phyloP scores from a whole-genome alignment of 2,329 filamentous ascomycete species.

The Fusarium torulosum region DNA sequence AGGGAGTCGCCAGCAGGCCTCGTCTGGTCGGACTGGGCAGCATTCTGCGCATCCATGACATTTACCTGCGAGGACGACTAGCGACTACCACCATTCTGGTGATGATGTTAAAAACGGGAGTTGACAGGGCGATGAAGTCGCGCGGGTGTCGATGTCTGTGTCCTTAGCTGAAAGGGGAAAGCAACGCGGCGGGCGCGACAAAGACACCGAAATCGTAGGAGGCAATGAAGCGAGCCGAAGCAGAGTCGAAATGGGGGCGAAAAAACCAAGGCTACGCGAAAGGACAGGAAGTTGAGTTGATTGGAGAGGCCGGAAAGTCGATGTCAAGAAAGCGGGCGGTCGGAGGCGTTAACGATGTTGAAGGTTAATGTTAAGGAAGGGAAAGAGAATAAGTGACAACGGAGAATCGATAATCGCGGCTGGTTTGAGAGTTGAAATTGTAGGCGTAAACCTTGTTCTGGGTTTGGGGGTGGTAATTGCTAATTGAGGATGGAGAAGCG shows the following conservation, averaged over 20 bases:
- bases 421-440: slow-evolving; percentile 20
- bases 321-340: slow-evolving; percentile 18
- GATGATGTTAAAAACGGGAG: slow-evolving; percentile 43
- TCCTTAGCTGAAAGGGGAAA: slow-evolving; percentile 24
- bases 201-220: slow-evolving; percentile 23
- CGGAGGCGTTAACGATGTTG: slow-evolving; percentile 34
- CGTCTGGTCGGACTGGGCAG: slow-evolving; percentile 71
- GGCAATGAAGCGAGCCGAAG: neutral
- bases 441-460: slow-evolving; percentile 45
- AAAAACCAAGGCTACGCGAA: slow-evolving; percentile 26
- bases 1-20: slow-evolving; percentile 68
- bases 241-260: slow-evolving; percentile 24
- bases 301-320: slow-evolving; percentile 24
- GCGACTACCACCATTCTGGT: slow-evolving; percentile 71
- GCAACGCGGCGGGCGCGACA: slow-evolving; percentile 32
- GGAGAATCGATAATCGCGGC: slow-evolving; percentile 29
- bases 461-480: slow-evolving; percentile 11
- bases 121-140: slow-evolving; percentile 47
- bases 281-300: slow-evolving; percentile 11
- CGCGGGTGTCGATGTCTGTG: slow-evolving; percentile 37
- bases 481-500: slow-evolving; percentile 28
- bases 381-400: slow-evolving; percentile 26
- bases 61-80: slow-evolving; percentile 66
- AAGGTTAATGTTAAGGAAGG: slow-evolving; percentile 13
- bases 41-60: slow-evolving; percentile 78